Percentiles rank a stretch among this genome's conserved stretches.
These are phyloP conservation scores for Xerocomus potaroensis DNA, from an alignment of 768 basidiomycete species.

Conservation along the genomic window DNA sequence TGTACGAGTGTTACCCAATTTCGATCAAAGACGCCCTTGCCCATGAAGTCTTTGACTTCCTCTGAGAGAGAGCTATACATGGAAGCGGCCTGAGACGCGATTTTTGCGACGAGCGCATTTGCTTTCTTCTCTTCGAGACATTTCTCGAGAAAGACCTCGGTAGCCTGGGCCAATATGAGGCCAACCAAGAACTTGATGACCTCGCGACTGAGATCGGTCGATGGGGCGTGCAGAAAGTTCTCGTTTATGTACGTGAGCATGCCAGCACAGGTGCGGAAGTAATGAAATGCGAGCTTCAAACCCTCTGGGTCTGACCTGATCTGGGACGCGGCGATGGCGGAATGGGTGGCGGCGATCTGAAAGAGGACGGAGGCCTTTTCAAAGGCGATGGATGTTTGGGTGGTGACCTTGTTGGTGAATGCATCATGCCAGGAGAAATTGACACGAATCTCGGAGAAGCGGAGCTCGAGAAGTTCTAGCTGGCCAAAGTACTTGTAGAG, in stretches of 20 bases:
- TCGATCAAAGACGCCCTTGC: constrained; percentile 91
- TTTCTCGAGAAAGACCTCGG: constrained; percentile 95
- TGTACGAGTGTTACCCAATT: constrained; percentile 90
- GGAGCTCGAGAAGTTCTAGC: constrained; percentile 92
- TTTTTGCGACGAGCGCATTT: constrained; percentile 71
- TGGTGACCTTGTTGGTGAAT: constrained; percentile 90
- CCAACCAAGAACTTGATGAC: constrained; percentile 90
- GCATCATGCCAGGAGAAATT: constrained; percentile 97
- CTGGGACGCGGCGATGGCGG: constrained; percentile 82
- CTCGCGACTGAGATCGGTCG: constrained; percentile 89
- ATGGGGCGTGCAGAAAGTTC: constrained; percentile 97
- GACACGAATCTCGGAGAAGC: constrained; percentile 95
- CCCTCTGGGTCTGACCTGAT: constrained; percentile 88
- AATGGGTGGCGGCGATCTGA: constrained; percentile 92
- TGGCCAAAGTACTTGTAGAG: constrained; percentile 99
- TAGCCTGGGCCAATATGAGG: constrained; percentile 90
- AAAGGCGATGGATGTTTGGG: constrained; percentile 94
- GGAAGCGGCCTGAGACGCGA: constrained; percentile 75
- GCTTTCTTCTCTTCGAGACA: constrained; percentile 90
- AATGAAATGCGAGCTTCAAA: constrained; percentile 88
- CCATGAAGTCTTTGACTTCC: constrained; percentile 95
- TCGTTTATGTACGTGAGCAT: constrained; percentile 99
- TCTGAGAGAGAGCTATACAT: constrained; percentile 84
- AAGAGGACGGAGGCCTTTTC: constrained; percentile 98
- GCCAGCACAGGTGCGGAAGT: constrained; percentile 84